Conservation (phyloP, 225 moss, liverwort and hornwort species). For the Antitrichia curtipendula region DNA sequence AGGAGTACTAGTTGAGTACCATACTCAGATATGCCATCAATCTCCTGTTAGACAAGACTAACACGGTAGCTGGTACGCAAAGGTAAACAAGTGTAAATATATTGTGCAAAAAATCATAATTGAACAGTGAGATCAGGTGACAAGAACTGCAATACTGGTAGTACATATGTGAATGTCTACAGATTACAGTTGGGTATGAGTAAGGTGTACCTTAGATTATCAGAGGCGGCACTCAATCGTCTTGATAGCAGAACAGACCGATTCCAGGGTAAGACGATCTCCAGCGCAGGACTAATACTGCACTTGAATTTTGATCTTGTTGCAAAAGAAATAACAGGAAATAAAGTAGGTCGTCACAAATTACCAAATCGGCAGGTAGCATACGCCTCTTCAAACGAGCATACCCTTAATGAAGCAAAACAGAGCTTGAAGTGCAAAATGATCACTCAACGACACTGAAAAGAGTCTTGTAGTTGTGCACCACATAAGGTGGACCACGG, state of each 20-base stretch:
- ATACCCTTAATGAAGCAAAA: background rate
- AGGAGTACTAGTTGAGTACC: background rate
- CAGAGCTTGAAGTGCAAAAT: background rate
- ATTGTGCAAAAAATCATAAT: background rate
- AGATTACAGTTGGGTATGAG: background rate
- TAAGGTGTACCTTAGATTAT: background rate
- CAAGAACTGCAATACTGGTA: background rate
- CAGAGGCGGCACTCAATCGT: background rate
- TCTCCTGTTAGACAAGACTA: background rate
- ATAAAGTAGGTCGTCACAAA: background rate
- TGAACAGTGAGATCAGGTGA: background rate
- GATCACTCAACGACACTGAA: background rate
- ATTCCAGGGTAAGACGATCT: background rate
- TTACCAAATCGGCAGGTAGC: background rate
- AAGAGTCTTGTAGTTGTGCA: background rate
- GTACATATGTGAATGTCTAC: background rate
- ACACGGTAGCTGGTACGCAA: background rate
- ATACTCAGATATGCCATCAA: background rate
- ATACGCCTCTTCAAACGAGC: background rate
- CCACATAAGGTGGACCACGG: no score
- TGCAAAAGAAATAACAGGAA: background rate
- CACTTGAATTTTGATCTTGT: background rate
- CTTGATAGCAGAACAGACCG: background rate
- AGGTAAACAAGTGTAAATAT: background rate
- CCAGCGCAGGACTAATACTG: background rate